Conservation (phyloP, 345 rosid genomes). For the Eucalyptus grandis region DNA sequence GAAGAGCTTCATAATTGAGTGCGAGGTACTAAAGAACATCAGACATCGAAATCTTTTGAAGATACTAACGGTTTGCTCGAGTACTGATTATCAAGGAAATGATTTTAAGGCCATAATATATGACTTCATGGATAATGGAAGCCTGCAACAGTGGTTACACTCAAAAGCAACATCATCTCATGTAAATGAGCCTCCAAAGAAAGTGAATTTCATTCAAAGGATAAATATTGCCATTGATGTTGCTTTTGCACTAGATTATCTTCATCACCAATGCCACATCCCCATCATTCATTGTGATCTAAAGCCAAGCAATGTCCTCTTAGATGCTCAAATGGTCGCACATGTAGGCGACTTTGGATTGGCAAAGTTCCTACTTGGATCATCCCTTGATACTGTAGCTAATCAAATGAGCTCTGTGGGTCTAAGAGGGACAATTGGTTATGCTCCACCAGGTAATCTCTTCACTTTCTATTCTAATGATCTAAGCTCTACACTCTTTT, state of each 20-base stretch:
- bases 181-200: not conserved
- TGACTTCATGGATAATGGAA: slow-evolving; percentile 1
- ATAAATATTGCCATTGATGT: not conserved
- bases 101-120: not conserved
- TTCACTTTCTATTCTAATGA: not conserved
- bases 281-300: not conserved
- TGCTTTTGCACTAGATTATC: not conserved
- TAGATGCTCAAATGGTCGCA: not conserved
- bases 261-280: not conserved
- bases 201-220: not conserved
- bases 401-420: not conserved
- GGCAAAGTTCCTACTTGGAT: not conserved
- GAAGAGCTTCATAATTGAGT: not conserved
- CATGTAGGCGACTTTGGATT: not conserved
- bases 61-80: not conserved
- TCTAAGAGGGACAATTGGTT: not conserved
- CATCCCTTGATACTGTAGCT: not conserved
- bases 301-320: not conserved
- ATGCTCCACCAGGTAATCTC: not conserved
- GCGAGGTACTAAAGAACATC: not conserved
- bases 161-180: not conserved
- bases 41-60: not conserved
- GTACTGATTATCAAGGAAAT: not conserved
- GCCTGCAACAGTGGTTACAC: slow-evolving; percentile 1
- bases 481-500: not conserved